Evolutionary conservation across 2,329 filamentous ascomycete genomes (phyloP).

Genomic region (Zymoseptoria passerinii): DNA sequence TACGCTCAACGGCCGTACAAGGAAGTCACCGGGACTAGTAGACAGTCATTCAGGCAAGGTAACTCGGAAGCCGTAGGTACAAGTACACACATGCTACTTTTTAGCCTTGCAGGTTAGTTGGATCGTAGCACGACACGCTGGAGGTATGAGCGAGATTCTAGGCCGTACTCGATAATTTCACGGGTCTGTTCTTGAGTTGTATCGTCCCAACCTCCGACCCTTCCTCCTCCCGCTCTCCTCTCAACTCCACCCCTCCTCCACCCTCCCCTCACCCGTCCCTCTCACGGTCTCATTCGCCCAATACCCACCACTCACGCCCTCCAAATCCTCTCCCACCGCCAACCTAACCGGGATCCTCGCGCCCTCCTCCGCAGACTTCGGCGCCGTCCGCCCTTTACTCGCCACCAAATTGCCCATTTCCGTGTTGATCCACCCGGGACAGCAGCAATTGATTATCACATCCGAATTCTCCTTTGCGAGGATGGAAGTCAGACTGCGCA

Average conservation of each 20-base stretch:
- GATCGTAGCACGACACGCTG: too few species aligned
- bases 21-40: too few species aligned
- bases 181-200: neutral
- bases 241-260: conserved; percentile 24
- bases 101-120: too few species aligned
- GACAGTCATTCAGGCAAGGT: too few species aligned
- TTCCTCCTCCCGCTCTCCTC: neutral
- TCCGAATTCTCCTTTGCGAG: conserved; percentile 25
- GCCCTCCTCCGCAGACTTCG: conserved; percentile 31
- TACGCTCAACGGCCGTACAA: too few species aligned
- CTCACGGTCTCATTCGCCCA: conserved; percentile 31
- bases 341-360: conserved; percentile 30
- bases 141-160: too few species aligned
- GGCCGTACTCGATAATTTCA: too few species aligned
- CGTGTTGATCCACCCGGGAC: conserved; percentile 32
- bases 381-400: conserved; percentile 16
- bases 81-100: too few species aligned
- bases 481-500: conserved; percentile 28
- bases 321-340: conserved; percentile 28
- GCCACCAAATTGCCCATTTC: conserved; percentile 30
- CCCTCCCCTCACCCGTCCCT: conserved; percentile 23
- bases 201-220: neutral
- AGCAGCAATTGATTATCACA: conserved; percentile 31
- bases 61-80: too few species aligned
- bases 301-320: conserved; percentile 28